Base-by-base conservation (phyloP, 805 yeast species). In the Metschnikowia borealis region DNA sequence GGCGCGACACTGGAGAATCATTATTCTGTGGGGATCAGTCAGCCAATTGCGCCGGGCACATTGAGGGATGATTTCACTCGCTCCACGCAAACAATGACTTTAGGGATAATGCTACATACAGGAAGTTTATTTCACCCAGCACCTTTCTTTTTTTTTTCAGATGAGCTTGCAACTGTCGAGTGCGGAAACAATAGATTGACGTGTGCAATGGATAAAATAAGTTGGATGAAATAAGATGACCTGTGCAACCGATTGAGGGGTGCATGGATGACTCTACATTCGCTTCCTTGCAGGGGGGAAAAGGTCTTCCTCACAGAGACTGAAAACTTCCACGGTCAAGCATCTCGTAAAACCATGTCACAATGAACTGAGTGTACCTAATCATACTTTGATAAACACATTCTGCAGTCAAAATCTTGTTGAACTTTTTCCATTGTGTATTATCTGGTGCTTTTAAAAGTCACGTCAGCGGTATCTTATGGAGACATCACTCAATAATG, bases 1-100 rank as follows among this genome's bases (percentile, higher is more conserved):
- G 21, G 5, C 34, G 21, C 20, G 43, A 39, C 34, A n/a, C 43
- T 23, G 31, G 31, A 14, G 41, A 38, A 21, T 23, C 34, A 26
- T 39, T 26, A 15, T 39, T 39, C 43, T 39, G 43, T 39, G 43
- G 43, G 43, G 43, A 39, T 26, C 43, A 37, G 43, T 11, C 43
- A 39, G 34, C 26, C 43, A 18, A n/a, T 29, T 39, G 43, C 43
- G n/a, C 15, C 8, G 34, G 34, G 23, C 8, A 8, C 41, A 23
- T 23, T n/a, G 39, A 37, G 39, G 18, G 20, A 18, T 5, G 41
- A 38, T 14, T 21, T 11, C 15, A 38, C 41, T 14, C 17, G 18
- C 41, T 38, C 41, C 13, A 38, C 14, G 3, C 41, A 8, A 38
- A n/a, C 41, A 20, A 20, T 20, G 2, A n/a, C 26, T n/a, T 3